These are phyloP conservation scores for Fonsecaea pedrosoi DNA, from an alignment of 2,329 filamentous ascomycete species.

Conservation along the genomic window DNA sequence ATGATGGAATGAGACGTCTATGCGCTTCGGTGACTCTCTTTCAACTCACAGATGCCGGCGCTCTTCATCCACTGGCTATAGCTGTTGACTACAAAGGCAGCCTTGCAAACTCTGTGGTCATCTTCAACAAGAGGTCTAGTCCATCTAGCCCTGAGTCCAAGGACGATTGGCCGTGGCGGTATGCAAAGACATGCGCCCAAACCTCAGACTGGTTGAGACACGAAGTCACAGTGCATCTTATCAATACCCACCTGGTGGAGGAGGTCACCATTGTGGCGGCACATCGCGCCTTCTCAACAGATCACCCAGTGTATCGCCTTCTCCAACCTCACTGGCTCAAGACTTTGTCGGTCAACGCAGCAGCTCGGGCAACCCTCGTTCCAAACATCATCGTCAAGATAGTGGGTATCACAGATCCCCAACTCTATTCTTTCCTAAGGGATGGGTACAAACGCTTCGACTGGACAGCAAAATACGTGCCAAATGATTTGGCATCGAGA, in stretches of 20 bases:
- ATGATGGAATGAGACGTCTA: conserved; percentile 45
- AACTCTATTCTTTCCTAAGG: conserved; percentile 49
- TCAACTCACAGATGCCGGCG: conserved; percentile 53
- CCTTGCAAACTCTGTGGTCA: conserved; percentile 52
- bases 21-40: conserved; percentile 55
- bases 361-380: conserved; percentile 54
- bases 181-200: conserved; percentile 60
- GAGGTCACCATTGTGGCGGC: conserved; percentile 58
- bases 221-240: conserved; percentile 57
- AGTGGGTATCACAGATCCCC: conserved; percentile 50
- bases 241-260: conserved; percentile 56
- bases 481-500: conserved; percentile 53
- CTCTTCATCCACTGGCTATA: conserved; percentile 59
- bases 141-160: conserved; percentile 46
- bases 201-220: conserved; percentile 58
- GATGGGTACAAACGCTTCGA: conserved; percentile 55
- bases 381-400: conserved; percentile 55
- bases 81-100: conserved; percentile 55
- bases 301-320: conserved; percentile 54
- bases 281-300: conserved; percentile 50
- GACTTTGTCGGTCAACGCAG: conserved; percentile 58
- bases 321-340: conserved; percentile 59
- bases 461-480: conserved; percentile 55
- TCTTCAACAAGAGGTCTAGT: conserved; percentile 57
- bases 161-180: conserved; percentile 60